Base-by-base conservation (phyloP, 495 filamentous ascomycete species). In the Chaetomium tenue region DNA sequence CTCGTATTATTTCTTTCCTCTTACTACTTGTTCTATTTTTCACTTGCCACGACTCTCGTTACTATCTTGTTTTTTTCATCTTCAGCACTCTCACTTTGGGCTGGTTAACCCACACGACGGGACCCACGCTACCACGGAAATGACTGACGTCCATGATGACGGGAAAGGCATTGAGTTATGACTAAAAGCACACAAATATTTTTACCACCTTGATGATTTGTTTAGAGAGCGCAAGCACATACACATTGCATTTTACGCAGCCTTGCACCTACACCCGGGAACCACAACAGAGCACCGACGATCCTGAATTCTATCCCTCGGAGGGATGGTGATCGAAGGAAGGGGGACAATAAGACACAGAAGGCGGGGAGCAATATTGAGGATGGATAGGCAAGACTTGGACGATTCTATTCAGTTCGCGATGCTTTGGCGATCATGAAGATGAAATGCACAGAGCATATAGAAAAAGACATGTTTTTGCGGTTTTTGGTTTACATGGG, bases 11-110 rank as follows among this genome's bases (percentile, higher is more conserved):
- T 26, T 54, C 47, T 63, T 42, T 48, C 51, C 66, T 61, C 65
- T 65, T 26, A 68, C 74, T 72, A 67, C 63, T 63, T 63, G 16
- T 63, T 48, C n/a, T 70, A 74, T 72, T 67, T 67, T 64, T 71
- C 66, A 69, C 67, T 70, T 67, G 46, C 20, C 25, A 52, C 54
- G 54, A 53, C 55, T 44, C 55, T 64, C 62, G 55, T 40, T 68
- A 50, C 58, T 4, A 23, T 30, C 54, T 63, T 25, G n/a, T 59
- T 66, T 55, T 64, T 54, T 33, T 59, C 57, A n/a, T 66, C 33
- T 52, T 52, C 54, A 50, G 22, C 9, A 63, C 61, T 48, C 62
- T 58, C 66, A 25, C 60, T 66, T 15, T 16, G 66, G 64, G 66
- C 60, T 62, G 63, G 66, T 50, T 44, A 46, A 25, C 51, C 46